Evolutionary conservation across 2,329 filamentous ascomycete genomes (phyloP), one percentile per base, ranked within the genome.

Genomic region (Trichocomaceae sp.): DNA sequence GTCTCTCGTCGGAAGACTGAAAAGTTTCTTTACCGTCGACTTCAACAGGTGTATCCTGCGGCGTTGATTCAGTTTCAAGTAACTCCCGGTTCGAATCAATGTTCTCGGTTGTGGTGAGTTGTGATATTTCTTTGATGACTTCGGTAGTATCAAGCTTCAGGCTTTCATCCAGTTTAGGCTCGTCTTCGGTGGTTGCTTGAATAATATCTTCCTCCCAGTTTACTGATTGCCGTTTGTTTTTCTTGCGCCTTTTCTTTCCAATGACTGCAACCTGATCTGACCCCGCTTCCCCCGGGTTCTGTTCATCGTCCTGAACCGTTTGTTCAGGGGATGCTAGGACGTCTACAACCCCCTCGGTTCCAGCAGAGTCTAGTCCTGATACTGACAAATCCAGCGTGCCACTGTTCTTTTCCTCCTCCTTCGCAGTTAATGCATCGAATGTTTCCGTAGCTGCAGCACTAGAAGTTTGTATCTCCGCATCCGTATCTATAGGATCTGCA

Each of bases 231-330:
- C 66, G 69, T 58, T 70, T 72, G 29, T 75, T 72, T 56, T 79
- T 78, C 60, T 78, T 79, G 10, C 67, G 73, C 59, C 77, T 79
- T 61, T 75, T 73, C 49, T 73, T 68, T 37, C 67, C 59, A 7
- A 69, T 64, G 59, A 67, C 68, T 58, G 62, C 65, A 23, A 64
- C 63, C 33, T 44, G 48, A 23, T 52, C 50, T 49, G 45, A 7
- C 39, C 13, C 7, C 4, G 7, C 17, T 13, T 41, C n/a, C 19
- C 52, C n/a, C 12, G 60, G 59, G 29, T 61, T 61, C 45, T 56
- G 19, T 23, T 59, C 48, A 39, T 52, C 50, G 19, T 62, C 60
- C 39, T 62, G 60, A 42, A 50, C 26, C 5, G 42, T 13, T 26
- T 37, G n/a, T 22, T 22, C 41, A 37, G 39, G 10, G 13, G 26